Evolutionary conservation across 345 rosid species (phyloP).

Genomic region (Balakata baccata): DNA sequence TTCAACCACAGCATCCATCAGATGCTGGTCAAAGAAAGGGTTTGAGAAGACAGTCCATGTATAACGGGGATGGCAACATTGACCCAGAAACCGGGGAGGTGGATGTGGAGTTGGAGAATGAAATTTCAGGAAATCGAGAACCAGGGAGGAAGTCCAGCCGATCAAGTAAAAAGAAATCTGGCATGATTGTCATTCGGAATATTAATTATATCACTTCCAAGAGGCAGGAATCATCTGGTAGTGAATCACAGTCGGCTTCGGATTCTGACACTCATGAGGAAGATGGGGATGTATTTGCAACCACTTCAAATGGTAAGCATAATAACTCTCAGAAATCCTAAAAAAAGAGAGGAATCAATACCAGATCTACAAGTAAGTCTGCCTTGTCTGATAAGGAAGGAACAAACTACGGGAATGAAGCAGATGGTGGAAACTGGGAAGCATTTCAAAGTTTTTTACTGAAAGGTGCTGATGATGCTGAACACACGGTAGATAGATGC

Average conservation of each 20-base stretch:
- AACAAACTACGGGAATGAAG: conserved; percentile 42
- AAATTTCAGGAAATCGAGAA: conserved; percentile 29
- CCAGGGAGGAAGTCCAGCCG: conserved; percentile 36
- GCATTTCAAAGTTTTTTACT: conserved; percentile 80
- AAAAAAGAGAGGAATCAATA: conserved; percentile 31
- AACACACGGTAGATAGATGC: conserved; percentile 36
- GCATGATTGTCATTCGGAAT: conserved; percentile 77
- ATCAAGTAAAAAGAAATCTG: conserved; percentile 62
- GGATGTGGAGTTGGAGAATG: conserved; percentile 45
- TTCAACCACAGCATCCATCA: conserved; percentile 61
- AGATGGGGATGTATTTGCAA: conserved; percentile 29
- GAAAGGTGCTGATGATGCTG: conserved; percentile 75
- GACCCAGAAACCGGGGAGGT: conserved; percentile 49
- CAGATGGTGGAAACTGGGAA: conserved; percentile 74
- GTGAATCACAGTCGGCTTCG: conserved; percentile 54
- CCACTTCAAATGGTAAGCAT: conserved; percentile 25
- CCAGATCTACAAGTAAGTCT: conserved; percentile 26
- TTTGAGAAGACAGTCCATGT: conserved; percentile 60
- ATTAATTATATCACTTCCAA: conserved; percentile 76
- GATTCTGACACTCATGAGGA: conserved; percentile 49
- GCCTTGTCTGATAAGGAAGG: conserved; percentile 35
- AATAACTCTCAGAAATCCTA: conserved; percentile 37
- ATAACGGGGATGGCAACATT: conserved; percentile 41
- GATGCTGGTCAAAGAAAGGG: conserved; percentile 54
- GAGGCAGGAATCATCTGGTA: conserved; percentile 51